A percentile compares a stretch with the other conserved stretches of the same genome.
phyloP scores from a whole-genome alignment of 1,284 basidiomycete genomes.

The Fomitiporia mediterranea region DNA sequence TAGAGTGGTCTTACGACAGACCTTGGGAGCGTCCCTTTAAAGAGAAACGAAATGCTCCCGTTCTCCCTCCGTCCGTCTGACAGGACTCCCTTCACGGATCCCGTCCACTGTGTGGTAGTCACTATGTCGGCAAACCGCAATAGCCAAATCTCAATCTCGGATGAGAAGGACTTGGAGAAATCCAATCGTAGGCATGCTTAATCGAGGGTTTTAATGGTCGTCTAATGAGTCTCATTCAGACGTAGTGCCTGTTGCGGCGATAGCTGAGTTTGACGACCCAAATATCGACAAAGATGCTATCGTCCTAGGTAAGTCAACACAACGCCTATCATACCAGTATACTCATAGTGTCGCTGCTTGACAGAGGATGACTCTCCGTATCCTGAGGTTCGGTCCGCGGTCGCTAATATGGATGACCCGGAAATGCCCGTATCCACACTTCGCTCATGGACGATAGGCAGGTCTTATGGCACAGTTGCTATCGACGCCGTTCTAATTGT shows the following conservation, averaged over 20 bases:
- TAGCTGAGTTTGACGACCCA: constrained; percentile 21
- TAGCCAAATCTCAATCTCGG: constrained; percentile 16
- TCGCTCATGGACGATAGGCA: constrained; percentile 36
- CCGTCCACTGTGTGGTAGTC: not conserved
- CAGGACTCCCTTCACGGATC: not conserved
- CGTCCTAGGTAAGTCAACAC: constrained; percentile 7
- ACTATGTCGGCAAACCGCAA: constrained; percentile 8
- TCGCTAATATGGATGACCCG: constrained; percentile 26
- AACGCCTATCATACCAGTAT: not conserved
- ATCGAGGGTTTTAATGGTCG: not conserved
- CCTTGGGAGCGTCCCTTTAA: not conserved
- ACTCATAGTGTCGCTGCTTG: not conserved
- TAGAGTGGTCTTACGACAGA: not conserved
- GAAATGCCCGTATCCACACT: constrained; percentile 32
- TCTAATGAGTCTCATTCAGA: not conserved
- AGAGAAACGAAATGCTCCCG: not conserved
- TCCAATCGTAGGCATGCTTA: constrained; percentile 4
- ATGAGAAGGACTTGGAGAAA: constrained; percentile 20
- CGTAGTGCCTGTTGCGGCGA: not conserved
- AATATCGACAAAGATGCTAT: constrained; percentile 21
- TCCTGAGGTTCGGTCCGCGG: constrained; percentile 35
- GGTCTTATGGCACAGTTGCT: constrained; percentile 34
- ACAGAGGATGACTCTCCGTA: constrained; percentile 28
- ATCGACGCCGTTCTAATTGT: constrained; percentile 29
- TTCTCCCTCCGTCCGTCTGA: not conserved